These are phyloP conservation scores for Colletotrichum eremochloae DNA, from an alignment of 2,329 filamentous ascomycete genomes.

Conservation along the genomic window DNA sequence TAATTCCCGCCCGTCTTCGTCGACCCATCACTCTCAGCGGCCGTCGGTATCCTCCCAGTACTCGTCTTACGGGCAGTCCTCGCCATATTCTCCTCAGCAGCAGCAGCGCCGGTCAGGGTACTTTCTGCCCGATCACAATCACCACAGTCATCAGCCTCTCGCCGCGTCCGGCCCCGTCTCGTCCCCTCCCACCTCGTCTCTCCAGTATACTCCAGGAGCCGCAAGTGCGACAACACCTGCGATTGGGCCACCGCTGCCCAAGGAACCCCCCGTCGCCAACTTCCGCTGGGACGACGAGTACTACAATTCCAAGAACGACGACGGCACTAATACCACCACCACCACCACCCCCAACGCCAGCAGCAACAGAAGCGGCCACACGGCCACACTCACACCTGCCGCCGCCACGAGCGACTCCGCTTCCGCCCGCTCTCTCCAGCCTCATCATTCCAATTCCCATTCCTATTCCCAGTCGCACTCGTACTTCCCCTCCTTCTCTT, in stretches of 20 bases:
- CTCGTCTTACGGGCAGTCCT: not conserved
- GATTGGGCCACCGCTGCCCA: conserved; percentile 33
- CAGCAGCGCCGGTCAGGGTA: conserved; percentile 17
- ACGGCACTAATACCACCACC: not conserved
- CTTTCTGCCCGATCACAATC: conserved; percentile 14
- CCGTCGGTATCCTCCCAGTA: not conserved
- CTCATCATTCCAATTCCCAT: conserved; percentile 23
- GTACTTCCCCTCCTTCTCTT: conserved; percentile 1
- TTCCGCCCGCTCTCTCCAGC: conserved; percentile 36
- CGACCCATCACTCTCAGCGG: conserved; percentile 8
- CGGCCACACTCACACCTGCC: conserved; percentile 19
- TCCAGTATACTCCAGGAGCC: conserved; percentile 20
- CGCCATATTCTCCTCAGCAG: conserved; percentile 4
- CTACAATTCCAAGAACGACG: conserved; percentile 6
- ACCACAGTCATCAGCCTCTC: conserved; percentile 8
- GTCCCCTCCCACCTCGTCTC: conserved; percentile 24
- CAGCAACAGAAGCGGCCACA: not conserved
- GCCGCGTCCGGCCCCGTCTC: conserved; percentile 8
- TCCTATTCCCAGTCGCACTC: conserved; percentile 15
- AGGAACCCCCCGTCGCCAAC: conserved; percentile 37
- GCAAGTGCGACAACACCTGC: not conserved
- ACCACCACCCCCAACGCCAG: not conserved
- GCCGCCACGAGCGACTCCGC: conserved; percentile 33
- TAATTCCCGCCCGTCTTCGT: conserved; percentile 15
- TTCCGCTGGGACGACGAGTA: conserved; percentile 39